phyloP scores from a whole-genome alignment of 2,329 filamentous ascomycete genomes.

The Cytospora mali region DNA sequence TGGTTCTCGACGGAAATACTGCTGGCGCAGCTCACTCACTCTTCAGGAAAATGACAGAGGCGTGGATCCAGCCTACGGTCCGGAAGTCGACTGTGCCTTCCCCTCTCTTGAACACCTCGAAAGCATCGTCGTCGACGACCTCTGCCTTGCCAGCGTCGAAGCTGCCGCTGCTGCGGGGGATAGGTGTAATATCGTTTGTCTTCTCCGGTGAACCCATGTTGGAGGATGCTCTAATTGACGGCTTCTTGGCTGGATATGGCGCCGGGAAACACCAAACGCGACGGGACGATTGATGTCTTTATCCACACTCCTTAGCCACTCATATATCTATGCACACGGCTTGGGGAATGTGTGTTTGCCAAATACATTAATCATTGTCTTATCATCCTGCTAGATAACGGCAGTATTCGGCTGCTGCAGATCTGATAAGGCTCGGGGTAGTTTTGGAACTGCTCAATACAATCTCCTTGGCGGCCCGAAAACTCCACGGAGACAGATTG shows the following conservation, averaged over 20 bases:
- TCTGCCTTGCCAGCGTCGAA: conserved; percentile 27
- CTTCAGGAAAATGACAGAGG: conserved; percentile 56
- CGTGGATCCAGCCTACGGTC: conserved; percentile 55
- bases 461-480: not conserved
- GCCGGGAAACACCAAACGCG: not conserved
- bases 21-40: not conserved
- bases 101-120: conserved; percentile 53
- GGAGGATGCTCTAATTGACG: not conserved
- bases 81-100: conserved; percentile 54
- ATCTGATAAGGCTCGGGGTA: not conserved
- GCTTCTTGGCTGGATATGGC: not conserved
- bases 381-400: not conserved
- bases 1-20: not conserved
- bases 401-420: not conserved
- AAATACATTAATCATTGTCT: not conserved
- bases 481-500: not conserved
- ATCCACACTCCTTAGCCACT: too few species aligned
- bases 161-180: conserved; percentile 18
- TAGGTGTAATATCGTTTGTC: conserved; percentile 12
- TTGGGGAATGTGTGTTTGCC: not conserved
- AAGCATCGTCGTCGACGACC: conserved; percentile 26
- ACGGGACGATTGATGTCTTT: not conserved
- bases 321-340: not conserved
- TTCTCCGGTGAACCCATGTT: conserved; percentile 3
- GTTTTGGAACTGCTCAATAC: not conserved